These are phyloP conservation scores for Madurella fahalii DNA, from an alignment of 2,329 filamentous ascomycete species.

Conservation along the genomic window DNA sequence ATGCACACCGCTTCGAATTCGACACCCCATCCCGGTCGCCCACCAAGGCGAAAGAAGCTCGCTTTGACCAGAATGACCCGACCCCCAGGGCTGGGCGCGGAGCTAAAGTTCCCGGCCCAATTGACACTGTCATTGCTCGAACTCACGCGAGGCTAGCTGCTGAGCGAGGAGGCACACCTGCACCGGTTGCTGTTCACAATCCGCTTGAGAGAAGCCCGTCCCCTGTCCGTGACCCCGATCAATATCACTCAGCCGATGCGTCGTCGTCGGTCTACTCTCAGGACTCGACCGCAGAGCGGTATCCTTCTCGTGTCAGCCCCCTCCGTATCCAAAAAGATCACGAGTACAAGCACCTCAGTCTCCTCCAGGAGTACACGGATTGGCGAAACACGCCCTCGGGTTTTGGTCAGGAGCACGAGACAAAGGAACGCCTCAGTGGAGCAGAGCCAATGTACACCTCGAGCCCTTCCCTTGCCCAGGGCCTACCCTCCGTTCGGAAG, in stretches of 20 bases:
- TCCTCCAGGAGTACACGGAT: slow-evolving; percentile 18
- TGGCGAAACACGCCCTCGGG: slow-evolving; percentile 6
- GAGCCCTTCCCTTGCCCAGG: slow-evolving; percentile 37
- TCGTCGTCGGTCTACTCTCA: slow-evolving; percentile 33
- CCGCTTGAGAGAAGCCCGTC: slow-evolving; percentile 9
- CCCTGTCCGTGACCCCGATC: slow-evolving; percentile 2
- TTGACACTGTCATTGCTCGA: slow-evolving; percentile 17
- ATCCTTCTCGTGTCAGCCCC: slow-evolving; percentile 25
- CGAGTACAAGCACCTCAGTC: slow-evolving; percentile 18
- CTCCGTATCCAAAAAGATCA: slow-evolving; percentile 25
- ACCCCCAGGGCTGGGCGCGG: neutral
- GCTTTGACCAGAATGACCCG: neutral
- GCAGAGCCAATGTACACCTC: slow-evolving; percentile 3
- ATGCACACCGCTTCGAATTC: slow-evolving; percentile 3
- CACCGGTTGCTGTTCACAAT: slow-evolving; percentile 10
- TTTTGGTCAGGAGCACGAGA: neutral
- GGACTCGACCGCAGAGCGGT: slow-evolving; percentile 21
- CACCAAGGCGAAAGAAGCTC: slow-evolving; percentile 7
- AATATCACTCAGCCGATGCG: slow-evolving; percentile 14
- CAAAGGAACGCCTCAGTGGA: neutral
- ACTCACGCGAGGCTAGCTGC: slow-evolving; percentile 3
- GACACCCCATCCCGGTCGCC: slow-evolving; percentile 4
- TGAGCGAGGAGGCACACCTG: neutral
- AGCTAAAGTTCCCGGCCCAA: slow-evolving; percentile 4
- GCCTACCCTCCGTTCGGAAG: slow-evolving; percentile 39